Evolutionary conservation across 1,139 yeast species (phyloP), one percentile per base, ranked within the genome.

Genomic region (Diutina siamensis): DNA sequence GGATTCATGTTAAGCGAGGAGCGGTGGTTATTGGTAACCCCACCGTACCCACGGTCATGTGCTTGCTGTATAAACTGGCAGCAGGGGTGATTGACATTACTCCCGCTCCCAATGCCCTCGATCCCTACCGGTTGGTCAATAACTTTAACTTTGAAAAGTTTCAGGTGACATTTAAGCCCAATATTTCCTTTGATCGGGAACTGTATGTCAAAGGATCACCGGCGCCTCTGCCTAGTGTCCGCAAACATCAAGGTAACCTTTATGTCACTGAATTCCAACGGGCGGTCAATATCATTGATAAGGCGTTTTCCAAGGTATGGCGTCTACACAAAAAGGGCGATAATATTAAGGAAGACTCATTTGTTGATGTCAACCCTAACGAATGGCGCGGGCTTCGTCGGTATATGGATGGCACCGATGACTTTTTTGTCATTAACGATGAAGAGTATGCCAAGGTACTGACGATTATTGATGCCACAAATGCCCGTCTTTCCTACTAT

Each of bases 381-480:
- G 51, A 58, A 47, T 71, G 76, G 76, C 59, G 57, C 46, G 78
- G 78, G 2, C 56, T 72, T 38, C 56, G 63, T 51, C 56, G 78
- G 47, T 68, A 72, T 51, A 57, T 74, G 42, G 71, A 67, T 9
- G 71, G 68, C 21, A 53, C 51, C 17, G 59, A 52, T 9, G 55
- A 48, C 50, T 44, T 49, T 9, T 45, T 46, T n/a, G 46, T 51
- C 40, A 44, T 47, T 4, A 46, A 48, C 17, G 48, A 50, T 33
- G 76, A 77, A 41, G 96, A 92, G 55, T 92, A 92, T 58, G 97
- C 94, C 2, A 83, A 83, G 57, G 82, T 75, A 50, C 76, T 94
- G n/a, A 74, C 78, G 44, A 61, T 92, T 1, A 53, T 88, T n/a
- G 87, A 82, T 52, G 73, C 94, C 0, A 73, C 76, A 0, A 60